phyloP scores from a whole-genome alignment of 129 eudicot species.

The Ambrosia artemisiifolia region DNA sequence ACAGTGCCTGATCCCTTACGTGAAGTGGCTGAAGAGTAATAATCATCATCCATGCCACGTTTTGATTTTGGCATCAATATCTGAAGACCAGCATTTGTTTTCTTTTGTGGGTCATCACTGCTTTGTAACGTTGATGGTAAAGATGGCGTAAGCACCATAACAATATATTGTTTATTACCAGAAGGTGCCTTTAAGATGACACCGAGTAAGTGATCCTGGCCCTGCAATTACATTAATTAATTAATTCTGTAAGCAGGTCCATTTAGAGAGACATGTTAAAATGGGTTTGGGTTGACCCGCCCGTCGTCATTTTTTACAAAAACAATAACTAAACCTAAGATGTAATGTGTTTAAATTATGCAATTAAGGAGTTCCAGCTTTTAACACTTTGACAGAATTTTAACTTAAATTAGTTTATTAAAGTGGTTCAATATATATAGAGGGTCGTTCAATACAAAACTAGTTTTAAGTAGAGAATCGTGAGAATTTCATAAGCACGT shows the following conservation, averaged over 20 bases:
- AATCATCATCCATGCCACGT: slow-evolving; percentile 86
- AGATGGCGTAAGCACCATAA: slow-evolving; percentile 81
- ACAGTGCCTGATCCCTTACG: slow-evolving; percentile 76
- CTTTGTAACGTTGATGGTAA: slow-evolving; percentile 42
- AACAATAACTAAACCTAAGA: not conserved
- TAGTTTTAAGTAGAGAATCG: too few relatives aligned
- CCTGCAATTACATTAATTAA: slow-evolving; percentile 39
- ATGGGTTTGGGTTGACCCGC: not conserved
- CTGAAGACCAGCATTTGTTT: slow-evolving; percentile 45
- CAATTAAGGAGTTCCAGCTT: not conserved
- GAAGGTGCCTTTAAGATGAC: slow-evolving; percentile 72
- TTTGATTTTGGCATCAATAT: slow-evolving; percentile 76
- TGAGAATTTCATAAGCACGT: too few relatives aligned
- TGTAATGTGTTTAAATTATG: not conserved
- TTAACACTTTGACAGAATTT: not conserved
- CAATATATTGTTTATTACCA: slow-evolving; percentile 66
- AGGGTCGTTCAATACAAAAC: too few relatives aligned
- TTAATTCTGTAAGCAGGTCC: not conserved
- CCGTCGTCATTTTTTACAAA: not conserved
- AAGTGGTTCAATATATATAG: too few relatives aligned
- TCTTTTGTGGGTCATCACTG: slow-evolving; percentile 32
- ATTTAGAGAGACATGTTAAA: not conserved
- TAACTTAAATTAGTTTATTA: not conserved
- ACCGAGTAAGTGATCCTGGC: slow-evolving; percentile 91
- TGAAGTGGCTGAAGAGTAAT: slow-evolving; percentile 59